phyloP scores from a whole-genome alignment of 306 rosid genomes.

The Ceratonia siliqua region DNA sequence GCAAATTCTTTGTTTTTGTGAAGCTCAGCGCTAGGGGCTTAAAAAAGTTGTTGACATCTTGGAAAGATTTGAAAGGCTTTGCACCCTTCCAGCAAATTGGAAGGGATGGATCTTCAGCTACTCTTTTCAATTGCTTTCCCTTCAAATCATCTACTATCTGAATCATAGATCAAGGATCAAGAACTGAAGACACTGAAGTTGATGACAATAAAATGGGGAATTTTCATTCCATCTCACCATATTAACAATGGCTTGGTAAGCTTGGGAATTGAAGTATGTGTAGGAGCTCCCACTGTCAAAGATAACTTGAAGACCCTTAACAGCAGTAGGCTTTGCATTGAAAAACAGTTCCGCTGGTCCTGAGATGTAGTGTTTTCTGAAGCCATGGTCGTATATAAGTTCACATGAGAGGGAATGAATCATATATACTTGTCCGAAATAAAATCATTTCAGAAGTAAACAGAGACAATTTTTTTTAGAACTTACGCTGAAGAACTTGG shows the following conservation, averaged over 20 bases:
- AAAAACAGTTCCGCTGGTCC: slow-evolving; percentile 75
- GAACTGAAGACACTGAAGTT: background rate
- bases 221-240: slow-evolving; percentile 49
- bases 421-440: background rate
- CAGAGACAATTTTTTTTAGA: background rate
- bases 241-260: slow-evolving; percentile 42
- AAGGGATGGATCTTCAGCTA: slow-evolving; percentile 49
- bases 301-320: slow-evolving; percentile 50
- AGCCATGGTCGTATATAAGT: slow-evolving; percentile 14
- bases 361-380: slow-evolving; percentile 62
- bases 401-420: slow-evolving; percentile 9
- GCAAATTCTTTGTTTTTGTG: slow-evolving; percentile 39
- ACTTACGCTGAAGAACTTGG: slow-evolving; percentile 49
- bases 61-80: slow-evolving; percentile 55
- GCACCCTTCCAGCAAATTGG: slow-evolving; percentile 82
- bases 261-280: slow-evolving; percentile 64
- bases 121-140: slow-evolving; percentile 54
- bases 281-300: slow-evolving; percentile 93
- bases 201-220: background rate
- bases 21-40: slow-evolving; percentile 59
- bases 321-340: slow-evolving; percentile 51
- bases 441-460: slow-evolving; percentile 15
- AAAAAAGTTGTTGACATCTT: slow-evolving; percentile 51
- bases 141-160: slow-evolving; percentile 59
- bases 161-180: slow-evolving; percentile 23